A percentile compares a stretch with the other conserved stretches of the same genome.
Evolutionary conservation across 2,329 filamentous ascomycete species (phyloP).

Genomic region (Aspergillus aculeatus): DNA sequence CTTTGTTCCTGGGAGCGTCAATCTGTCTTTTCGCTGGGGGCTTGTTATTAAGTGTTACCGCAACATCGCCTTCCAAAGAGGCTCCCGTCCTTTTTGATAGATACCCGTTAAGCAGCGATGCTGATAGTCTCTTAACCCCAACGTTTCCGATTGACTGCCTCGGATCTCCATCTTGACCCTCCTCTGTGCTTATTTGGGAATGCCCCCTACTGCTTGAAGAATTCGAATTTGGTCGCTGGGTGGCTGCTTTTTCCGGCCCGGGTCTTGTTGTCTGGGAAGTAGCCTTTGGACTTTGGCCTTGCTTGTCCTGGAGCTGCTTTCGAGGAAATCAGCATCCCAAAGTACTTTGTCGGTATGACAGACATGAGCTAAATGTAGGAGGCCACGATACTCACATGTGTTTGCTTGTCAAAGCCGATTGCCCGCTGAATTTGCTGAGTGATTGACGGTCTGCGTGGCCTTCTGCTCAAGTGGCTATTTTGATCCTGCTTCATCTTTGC

Average conservation of each 20-base stretch:
- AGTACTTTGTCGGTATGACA: neutral
- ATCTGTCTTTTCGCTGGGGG: slow-evolving; percentile 23
- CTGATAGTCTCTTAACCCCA: neutral
- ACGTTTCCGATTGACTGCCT: neutral
- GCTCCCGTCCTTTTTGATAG: neutral
- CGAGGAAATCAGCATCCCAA: neutral
- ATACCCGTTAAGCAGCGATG: too few relatives aligned
- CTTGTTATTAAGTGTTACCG: slow-evolving; percentile 15
- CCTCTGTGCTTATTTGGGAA: neutral
- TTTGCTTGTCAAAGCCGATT: slow-evolving; percentile 18
- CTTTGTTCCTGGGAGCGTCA: slow-evolving; percentile 21
- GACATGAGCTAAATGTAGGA: neutral
- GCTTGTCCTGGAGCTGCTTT: slow-evolving; percentile 9
- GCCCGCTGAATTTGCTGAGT: slow-evolving; percentile 24
- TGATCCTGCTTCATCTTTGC: slow-evolving; percentile 12
- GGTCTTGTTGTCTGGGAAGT: neutral
- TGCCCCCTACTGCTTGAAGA: neutral
- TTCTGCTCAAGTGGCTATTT: slow-evolving; percentile 8
- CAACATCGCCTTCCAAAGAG: slow-evolving; percentile 5
- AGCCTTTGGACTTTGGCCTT: neutral
- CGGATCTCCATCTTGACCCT: neutral
- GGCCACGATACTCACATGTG: slow-evolving; percentile 15
- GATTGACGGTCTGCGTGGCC: slow-evolving; percentile 22
- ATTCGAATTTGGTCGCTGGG: neutral
- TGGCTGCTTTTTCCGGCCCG: neutral